Conservation (phyloP, 192 early-diverging fungal genomes). For the Coemansia sp. region DNA sequence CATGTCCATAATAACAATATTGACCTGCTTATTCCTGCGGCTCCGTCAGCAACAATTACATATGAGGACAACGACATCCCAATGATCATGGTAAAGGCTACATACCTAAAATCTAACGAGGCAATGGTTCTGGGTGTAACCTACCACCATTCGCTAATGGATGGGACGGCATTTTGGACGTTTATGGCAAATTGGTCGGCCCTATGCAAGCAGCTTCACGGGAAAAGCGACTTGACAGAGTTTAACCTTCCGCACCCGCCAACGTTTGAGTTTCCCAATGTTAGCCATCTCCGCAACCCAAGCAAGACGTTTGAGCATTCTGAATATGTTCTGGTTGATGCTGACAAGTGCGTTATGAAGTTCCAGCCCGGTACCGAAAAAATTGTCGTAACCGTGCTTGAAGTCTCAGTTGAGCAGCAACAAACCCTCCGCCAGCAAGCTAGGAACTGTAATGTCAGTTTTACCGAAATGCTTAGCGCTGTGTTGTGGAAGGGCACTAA, state of each 20-base stretch:
- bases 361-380: slow-evolving; percentile 21
- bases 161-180: slow-evolving; percentile 46
- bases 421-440: slow-evolving; percentile 30
- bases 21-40: slow-evolving; percentile 30
- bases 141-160: slow-evolving; percentile 53
- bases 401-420: slow-evolving; percentile 32
- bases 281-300: slow-evolving; percentile 16
- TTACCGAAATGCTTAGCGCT: slow-evolving; percentile 38
- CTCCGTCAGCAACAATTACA: slow-evolving; percentile 14
- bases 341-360: slow-evolving; percentile 17
- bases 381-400: slow-evolving; percentile 23
- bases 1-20: slow-evolving; percentile 33
- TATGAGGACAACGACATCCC: slow-evolving; percentile 22
- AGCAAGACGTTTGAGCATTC: slow-evolving; percentile 23
- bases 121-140: slow-evolving; percentile 34
- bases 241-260: slow-evolving; percentile 32
- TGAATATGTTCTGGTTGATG: slow-evolving; percentile 33
- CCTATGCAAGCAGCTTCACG: slow-evolving; percentile 21
- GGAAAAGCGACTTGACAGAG: background rate
- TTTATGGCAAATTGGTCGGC: slow-evolving; percentile 51
- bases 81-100: slow-evolving; percentile 44
- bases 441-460: slow-evolving; percentile 20
- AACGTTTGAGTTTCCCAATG: slow-evolving; percentile 35
- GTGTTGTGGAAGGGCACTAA: slow-evolving; percentile 43
- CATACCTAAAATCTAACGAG: slow-evolving; percentile 22